Evolutionary conservation across 1,284 basidiomycete genomes (phyloP).

Genomic region (Austroboletus novae-zelandiae): DNA sequence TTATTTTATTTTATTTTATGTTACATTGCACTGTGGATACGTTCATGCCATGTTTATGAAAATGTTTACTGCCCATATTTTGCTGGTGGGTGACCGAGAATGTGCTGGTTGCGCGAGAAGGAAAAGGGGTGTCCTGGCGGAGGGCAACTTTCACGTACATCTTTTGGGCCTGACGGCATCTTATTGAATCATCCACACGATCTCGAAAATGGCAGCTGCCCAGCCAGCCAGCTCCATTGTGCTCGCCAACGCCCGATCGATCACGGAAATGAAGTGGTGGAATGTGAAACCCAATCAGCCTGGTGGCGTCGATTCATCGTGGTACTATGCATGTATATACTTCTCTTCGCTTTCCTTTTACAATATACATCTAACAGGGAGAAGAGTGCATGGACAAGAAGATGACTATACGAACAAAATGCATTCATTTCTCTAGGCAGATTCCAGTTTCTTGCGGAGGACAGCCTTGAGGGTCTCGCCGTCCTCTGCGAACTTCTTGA

Average conservation of each 20-base stretch:
- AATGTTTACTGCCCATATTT: no score
- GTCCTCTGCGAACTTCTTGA: slow-evolving; percentile 96
- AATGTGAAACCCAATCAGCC: not conserved
- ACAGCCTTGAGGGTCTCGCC: slow-evolving; percentile 86
- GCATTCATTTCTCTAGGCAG: slow-evolving; percentile 18
- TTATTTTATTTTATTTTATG: no score
- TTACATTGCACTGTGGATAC: no score
- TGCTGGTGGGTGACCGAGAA: no score
- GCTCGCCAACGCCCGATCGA: not conserved
- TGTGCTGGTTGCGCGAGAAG: not conserved
- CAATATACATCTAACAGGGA: not conserved
- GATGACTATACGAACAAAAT: not conserved
- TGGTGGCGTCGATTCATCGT: not conserved
- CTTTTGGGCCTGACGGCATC: not conserved
- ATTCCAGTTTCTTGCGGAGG: slow-evolving; percentile 72
- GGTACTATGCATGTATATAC: not conserved
- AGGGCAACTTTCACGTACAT: not conserved
- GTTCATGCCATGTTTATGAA: no score
- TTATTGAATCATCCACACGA: not conserved
- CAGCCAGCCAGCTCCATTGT: not conserved
- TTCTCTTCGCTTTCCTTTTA: not conserved
- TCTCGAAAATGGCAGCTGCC: not conserved
- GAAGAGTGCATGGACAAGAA: not conserved
- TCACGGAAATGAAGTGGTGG: not conserved
- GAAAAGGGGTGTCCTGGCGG: not conserved